These are phyloP conservation scores for Fomitopsis pinicola DNA, from an alignment of 1,284 basidiomycete genomes.

Conservation along the genomic window DNA sequence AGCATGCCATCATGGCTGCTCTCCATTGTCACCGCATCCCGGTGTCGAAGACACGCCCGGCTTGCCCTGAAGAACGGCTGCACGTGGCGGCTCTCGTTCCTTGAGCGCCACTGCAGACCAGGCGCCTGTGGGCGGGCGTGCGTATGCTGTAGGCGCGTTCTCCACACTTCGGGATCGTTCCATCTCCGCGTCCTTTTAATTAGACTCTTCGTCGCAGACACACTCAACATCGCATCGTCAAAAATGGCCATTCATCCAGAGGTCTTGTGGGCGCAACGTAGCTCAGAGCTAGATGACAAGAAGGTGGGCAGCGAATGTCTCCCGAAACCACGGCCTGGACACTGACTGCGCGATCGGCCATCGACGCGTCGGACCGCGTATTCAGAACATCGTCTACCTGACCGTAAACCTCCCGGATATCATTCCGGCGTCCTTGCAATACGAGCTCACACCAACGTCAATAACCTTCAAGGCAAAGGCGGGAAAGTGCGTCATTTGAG, in stretches of 20 bases:
- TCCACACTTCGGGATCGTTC: constrained; percentile 34
- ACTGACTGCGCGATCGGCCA: constrained; percentile 18
- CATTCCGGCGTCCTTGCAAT: constrained; percentile 54
- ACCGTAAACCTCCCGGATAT: constrained; percentile 86
- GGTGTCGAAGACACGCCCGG: not conserved
- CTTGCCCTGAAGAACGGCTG: constrained; percentile 5
- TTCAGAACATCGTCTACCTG: constrained; percentile 78
- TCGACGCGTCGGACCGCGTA: constrained; percentile 15
- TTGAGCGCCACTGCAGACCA: not conserved
- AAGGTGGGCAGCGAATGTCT: constrained; percentile 49
- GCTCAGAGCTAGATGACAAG: constrained; percentile 56
- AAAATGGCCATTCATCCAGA: constrained; percentile 69
- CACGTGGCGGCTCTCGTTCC: not conserved
- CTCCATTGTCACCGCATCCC: not conserved
- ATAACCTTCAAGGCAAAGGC: constrained; percentile 71
- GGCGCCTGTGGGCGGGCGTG: not conserved
- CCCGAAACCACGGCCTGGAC: constrained; percentile 1
- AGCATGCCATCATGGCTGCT: not conserved
- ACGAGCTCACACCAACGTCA: constrained; percentile 57
- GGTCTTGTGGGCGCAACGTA: constrained; percentile 89
- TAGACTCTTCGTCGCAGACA: constrained; percentile 9
- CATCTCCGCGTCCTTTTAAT: constrained; percentile 14
- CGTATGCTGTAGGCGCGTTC: constrained; percentile 19
- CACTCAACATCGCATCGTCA: constrained; percentile 13
- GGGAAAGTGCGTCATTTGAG: constrained; percentile 52